Base-by-base conservation (phyloP, 805 yeast species). In the Yarrowia sp. region DNA sequence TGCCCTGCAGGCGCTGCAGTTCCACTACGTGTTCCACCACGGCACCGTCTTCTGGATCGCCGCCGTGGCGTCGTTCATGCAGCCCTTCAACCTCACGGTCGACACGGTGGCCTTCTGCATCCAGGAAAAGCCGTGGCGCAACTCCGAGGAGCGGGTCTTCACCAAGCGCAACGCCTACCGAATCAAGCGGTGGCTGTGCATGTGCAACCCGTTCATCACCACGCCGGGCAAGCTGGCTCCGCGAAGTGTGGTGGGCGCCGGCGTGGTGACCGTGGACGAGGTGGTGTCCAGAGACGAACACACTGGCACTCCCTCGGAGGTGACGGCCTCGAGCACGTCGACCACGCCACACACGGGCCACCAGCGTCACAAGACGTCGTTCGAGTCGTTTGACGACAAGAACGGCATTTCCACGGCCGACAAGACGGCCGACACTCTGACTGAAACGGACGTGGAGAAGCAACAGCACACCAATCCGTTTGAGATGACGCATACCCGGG, bases 71-170 rank as follows among this genome's bases (percentile, higher is more conserved):
- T 88, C 93, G 0, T 87, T 86, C 72, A 85, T 88, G 81, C 92
- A 89, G 76, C 92, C 97, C 2, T 83, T 90, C 72, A 89, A 88
- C 76, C 92, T 97, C 48, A 81, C 87, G 49, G 86, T 92, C 38
- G 97, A 92, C 75, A 82, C 92, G 0, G 69, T 85, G 32, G 96
- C 92, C 10, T 92, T 90, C 74, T 78, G 90, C 38, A 84, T 87
- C 72, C 82, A 95, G 69, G 97, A 92, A 42, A 50, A 52, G 43
- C 68, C 68, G 38, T 65, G 68, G 68, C 61, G 68, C 9, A 53
- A 65, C 52, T 53, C 61, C 5, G 61, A 50, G 61, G 68, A 65
- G 61, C 68, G 68, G 8, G 68, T 65, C n/a, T 65, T 65, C 68
- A 65, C 59, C 43, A 38, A 43, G 22, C 56, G 67, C 9, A 63